Evolutionary conservation across 1,284 basidiomycete species (phyloP).

Genomic region (Entoloma clypeatum): DNA sequence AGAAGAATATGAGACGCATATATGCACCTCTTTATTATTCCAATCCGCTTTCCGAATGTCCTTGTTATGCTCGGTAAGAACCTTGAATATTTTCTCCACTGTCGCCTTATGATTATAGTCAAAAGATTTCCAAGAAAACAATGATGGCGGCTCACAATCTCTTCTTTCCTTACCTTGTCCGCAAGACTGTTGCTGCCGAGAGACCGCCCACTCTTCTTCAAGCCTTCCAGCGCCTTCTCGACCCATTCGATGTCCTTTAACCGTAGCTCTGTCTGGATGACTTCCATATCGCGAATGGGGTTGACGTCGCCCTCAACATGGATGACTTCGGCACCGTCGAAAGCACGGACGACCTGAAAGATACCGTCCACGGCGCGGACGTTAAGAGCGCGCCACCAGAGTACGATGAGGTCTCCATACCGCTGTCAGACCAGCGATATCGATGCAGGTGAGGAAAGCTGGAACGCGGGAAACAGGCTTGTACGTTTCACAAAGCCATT

Average conservation of each 20-base stretch:
- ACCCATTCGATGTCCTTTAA: conserved; percentile 99
- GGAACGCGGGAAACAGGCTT: conserved; percentile 89
- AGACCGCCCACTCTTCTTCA: conserved; percentile 70
- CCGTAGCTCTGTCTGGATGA: conserved; percentile 91
- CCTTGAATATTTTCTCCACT: conserved; percentile 83
- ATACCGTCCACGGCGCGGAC: conserved; percentile 99
- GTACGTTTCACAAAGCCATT: conserved; percentile 91
- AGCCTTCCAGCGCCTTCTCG: conserved; percentile 82
- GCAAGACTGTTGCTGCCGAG: conserved; percentile 82
- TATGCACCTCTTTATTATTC: conserved; percentile 93
- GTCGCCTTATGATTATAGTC: conserved; percentile 52
- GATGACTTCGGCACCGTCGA: conserved; percentile 98
- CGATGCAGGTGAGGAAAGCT: conserved; percentile 96
- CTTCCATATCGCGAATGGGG: conserved; percentile 96
- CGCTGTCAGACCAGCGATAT: conserved; percentile 97
- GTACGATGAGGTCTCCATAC: conserved; percentile 39
- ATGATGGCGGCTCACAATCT: conserved; percentile 63
- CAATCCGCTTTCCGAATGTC: conserved; percentile 95
- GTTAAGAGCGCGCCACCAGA: conserved; percentile 31
- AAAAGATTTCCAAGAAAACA: conserved; percentile 13
- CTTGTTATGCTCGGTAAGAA: conserved; percentile 78
- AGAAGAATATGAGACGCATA: conserved; percentile 5
- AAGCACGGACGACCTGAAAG: conserved; percentile 97
- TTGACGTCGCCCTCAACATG: conserved; percentile 99
- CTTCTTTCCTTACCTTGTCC: conserved; percentile 96